These are phyloP conservation scores for Eucalyptus marginata DNA, from an alignment of 345 rosid species.

Conservation along the genomic window DNA sequence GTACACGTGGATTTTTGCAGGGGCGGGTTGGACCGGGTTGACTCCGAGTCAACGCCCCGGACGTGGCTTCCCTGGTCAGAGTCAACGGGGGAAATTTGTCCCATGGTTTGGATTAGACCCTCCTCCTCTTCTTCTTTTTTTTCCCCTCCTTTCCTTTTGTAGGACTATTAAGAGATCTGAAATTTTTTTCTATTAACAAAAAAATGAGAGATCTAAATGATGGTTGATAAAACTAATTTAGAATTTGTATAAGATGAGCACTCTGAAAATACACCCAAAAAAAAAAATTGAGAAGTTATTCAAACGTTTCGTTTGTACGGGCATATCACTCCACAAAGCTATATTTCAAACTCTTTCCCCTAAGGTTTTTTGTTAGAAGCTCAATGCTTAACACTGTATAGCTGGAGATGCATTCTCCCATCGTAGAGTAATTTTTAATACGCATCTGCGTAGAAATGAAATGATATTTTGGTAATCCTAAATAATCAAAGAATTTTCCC, in stretches of 20 bases:
- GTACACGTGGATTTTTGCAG: neutral
- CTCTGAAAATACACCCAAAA: neutral
- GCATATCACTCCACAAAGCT: neutral
- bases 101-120: neutral
- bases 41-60: neutral
- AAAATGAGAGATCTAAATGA: neutral
- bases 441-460: accelerated
- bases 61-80: neutral
- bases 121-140: accelerated
- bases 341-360: neutral
- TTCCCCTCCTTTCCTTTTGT: neutral
- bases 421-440: neutral
- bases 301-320: accelerated
- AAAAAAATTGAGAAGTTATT: neutral
- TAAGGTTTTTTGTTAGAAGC: neutral
- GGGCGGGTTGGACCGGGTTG: neutral
- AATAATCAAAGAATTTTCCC: too few relatives aligned
- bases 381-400: neutral
- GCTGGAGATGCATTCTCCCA: neutral
- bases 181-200: neutral
- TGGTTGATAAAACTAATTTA: neutral
- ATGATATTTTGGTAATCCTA: too few relatives aligned
- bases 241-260: neutral
- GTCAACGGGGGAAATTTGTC: neutral
- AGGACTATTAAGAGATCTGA: neutral